Percentiles rank a stretch among this genome's conserved stretches.
phyloP scores from a whole-genome alignment of 2,329 filamentous ascomycete species.

The Diaporthe capsici region DNA sequence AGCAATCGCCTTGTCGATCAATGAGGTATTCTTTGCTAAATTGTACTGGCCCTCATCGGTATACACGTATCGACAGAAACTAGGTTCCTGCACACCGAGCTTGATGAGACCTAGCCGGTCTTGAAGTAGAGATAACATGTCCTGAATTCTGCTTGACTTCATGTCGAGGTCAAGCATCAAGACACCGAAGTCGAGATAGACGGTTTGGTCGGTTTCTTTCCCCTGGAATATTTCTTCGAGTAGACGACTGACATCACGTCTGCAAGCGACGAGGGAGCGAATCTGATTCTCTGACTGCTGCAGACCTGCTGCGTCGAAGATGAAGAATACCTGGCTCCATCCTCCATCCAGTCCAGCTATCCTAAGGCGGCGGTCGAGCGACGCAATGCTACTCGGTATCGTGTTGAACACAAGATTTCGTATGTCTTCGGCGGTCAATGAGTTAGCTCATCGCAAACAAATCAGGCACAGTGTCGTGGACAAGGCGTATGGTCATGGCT shows the following conservation, averaged over 20 bases:
- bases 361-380: neutral
- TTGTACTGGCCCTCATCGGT: neutral
- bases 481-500: neutral
- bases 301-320: neutral
- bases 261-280: neutral
- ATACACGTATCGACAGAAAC: neutral
- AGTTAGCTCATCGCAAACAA: neutral
- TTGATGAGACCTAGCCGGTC: neutral
- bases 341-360: neutral
- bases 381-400: neutral
- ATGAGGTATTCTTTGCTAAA: neutral
- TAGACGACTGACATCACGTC: neutral
- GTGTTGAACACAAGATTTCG: neutral
- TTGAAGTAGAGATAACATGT: neutral
- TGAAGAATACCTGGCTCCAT: neutral
- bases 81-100: neutral
- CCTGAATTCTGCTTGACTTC: accelerated
- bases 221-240: neutral
- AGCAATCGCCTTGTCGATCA: neutral
- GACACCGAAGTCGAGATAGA: neutral
- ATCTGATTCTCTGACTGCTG: neutral
- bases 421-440: neutral
- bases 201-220: neutral
- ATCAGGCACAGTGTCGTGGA: neutral
- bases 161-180: neutral